A percentile compares a stretch with the other conserved stretches of the same genome.
These are phyloP conservation scores for bread wheat (Triticum aestivum) DNA, from an alignment of 176 grass and related monocot species.

Conservation along the genomic window DNA sequence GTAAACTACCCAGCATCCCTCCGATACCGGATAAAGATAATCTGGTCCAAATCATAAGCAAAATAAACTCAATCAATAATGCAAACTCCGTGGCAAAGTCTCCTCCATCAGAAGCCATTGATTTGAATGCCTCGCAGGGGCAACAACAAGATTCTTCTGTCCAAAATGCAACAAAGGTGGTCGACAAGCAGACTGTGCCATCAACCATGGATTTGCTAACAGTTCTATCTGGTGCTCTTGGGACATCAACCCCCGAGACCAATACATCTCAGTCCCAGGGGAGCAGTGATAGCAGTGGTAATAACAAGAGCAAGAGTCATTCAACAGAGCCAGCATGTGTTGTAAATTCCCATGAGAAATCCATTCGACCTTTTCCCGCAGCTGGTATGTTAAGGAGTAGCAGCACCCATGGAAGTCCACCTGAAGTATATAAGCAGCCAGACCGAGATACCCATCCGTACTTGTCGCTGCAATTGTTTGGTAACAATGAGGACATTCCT, in stretches of 20 bases:
- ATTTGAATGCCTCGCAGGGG: constrained; percentile 68
- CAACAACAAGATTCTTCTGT: constrained; percentile 56
- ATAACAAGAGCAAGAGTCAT: constrained; percentile 75
- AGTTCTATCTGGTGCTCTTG: constrained; percentile 62
- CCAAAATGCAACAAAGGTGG: constrained; percentile 33
- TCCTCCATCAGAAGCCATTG: constrained; percentile 61
- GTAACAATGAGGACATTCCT: constrained; percentile 51
- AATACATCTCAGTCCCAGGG: constrained; percentile 80
- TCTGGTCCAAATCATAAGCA: constrained; percentile 78
- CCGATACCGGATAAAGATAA: constrained; percentile 67
- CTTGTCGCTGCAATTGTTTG: constrained; percentile 76
- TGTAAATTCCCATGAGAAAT: constrained; percentile 58
- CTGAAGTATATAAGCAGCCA: constrained; percentile 33
- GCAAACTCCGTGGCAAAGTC: constrained; percentile 48
- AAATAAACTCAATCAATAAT: constrained; percentile 72
- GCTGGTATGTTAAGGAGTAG: constrained; percentile 30
- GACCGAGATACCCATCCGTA: constrained; percentile 27
- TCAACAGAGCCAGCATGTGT: constrained; percentile 42
- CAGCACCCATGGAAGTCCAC: constrained; percentile 22
- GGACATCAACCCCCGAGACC: constrained; percentile 53
- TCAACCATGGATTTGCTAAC: constrained; percentile 70
- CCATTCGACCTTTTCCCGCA: constrained; percentile 31
- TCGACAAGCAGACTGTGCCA: constrained; percentile 41
- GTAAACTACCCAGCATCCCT: constrained; percentile 51
- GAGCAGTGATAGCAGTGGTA: constrained; percentile 90